Base-by-base conservation (phyloP, 2,329 filamentous ascomycete species). In the Macroventuria anomochaeta region DNA sequence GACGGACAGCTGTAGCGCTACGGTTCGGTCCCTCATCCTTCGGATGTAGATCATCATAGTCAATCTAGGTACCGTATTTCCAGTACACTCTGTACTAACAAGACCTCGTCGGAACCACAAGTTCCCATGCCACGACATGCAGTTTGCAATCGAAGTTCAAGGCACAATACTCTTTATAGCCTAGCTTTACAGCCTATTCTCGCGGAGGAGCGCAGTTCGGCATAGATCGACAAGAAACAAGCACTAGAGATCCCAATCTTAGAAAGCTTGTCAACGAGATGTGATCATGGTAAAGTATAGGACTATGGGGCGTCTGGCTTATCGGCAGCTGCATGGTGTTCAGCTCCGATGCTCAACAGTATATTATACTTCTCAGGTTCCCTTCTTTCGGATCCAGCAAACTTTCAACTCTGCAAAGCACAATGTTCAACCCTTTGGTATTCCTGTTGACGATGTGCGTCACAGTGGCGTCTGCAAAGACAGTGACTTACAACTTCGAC, bases 401-500 rank as follows among this genome's bases (percentile, higher is more conserved):
- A 37, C 17, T 7, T 20, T 13, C 12, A 7, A 11, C n/a, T 21
- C 11, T 7, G 12, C 13, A 48, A 33, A 43, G 20, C 49, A 56
- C 12, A 11, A 62, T 62, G 59, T 46, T 46, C 46, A 46, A 40
- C 33, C 32, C 46, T 32, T 26, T 46, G 32, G 13, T 43, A 17
- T 15, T 36, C 18, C 21, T 52, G 13, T 5, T 62, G 11, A 39
- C 41, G 17, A 28, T 46, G 7, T 56, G 44, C 23, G 55, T 54
- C 65, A 42, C 47, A 7, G 28, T 53, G 7, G 67, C 53, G 12
- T 62, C 25, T 40, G 56, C 64, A n/a, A 65, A 68, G 34, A 79
- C 73, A 2, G 75, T 80, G 41, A 77, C 70, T 17, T 79, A 79
- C 55, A 74, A 83, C 58, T 84, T 79, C 63, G 79, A 82, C 60